Evolutionary conservation across 1,284 basidiomycete genomes (phyloP), one percentile per base, ranked within the genome.

Genomic region (Cryptococcus amylolentus): DNA sequence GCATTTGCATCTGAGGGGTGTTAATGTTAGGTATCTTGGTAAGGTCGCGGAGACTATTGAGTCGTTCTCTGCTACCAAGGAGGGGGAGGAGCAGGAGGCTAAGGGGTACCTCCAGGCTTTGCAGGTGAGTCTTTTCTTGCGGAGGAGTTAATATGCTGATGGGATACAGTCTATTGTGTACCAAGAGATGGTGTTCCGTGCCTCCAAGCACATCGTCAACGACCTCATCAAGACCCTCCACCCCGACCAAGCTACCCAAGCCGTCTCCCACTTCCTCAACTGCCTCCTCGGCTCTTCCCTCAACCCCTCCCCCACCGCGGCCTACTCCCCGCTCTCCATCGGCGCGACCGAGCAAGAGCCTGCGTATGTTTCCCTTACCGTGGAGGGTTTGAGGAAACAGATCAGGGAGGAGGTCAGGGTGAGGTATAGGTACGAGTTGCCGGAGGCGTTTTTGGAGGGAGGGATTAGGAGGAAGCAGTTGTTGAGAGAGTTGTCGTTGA

Each of bases 1-100:
- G 62, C 71, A 79, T 57, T 70, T 84, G 63, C 83, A 84, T 69
- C 67, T 72, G 28, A 76, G 80, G 45, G 83, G 83, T 68, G 81
- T 84, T 78, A 84, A 84, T 75, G 80, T 84, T 66, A 78, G 83
- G 52, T 83, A 83, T 73, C 77, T 84, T 39, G 82, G 82, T 51
- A 66, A 75, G 51, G 62, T 79, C 40, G 68, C 81, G 28, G 76
- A 73, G 16, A 71, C 75, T 45, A 71, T 80, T 43, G 75, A 77
- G 41, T 66, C 75, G 38, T 77, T 79, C 66, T 73, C 76, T 56
- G 71, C 68, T 35, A 62, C 66, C 49, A 52, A 69, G 26, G 73
- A 70, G 48, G 64, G 70, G 47, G 56, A 65, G 57, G 64, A 50
- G 49, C 52, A 52, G 38, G 53, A 35, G 20, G 69, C 73, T 37